Evolutionary conservation across 2,329 filamentous ascomycete genomes (phyloP).

Genomic region (Ascochyta viciae-villosae): DNA sequence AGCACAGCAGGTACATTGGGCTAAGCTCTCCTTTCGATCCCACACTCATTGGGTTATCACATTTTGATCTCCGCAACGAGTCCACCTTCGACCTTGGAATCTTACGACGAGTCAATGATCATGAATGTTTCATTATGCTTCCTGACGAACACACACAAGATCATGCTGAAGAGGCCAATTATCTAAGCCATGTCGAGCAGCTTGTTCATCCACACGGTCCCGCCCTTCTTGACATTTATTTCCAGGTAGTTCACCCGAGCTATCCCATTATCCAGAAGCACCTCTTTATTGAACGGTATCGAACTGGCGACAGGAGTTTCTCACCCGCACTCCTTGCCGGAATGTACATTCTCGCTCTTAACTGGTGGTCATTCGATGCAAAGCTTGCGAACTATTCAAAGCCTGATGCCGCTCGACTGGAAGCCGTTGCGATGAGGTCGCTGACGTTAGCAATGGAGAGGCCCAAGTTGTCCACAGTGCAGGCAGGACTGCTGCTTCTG

Average conservation of each 20-base stretch:
- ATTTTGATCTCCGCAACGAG: conserved; percentile 82
- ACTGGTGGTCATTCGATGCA: conserved; percentile 83
- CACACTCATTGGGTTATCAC: conserved; percentile 79
- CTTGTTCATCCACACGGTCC: conserved; percentile 80
- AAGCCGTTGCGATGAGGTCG: conserved; percentile 74
- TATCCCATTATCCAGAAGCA: conserved; percentile 85
- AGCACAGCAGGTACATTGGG: conserved; percentile 84
- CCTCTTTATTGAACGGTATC: conserved; percentile 80
- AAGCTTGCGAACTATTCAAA: conserved; percentile 68
- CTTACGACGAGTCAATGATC: conserved; percentile 76
- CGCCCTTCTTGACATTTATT: conserved; percentile 80
- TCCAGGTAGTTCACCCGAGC: conserved; percentile 78
- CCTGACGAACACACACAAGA: conserved; percentile 76
- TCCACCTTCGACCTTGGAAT: conserved; percentile 69
- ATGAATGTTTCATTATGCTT: conserved; percentile 81
- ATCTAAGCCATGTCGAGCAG: conserved; percentile 75
- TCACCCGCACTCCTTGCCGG: conserved; percentile 79
- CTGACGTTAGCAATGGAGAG: conserved; percentile 79
- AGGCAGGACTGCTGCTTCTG: conserved; percentile 76
- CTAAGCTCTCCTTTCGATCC: conserved; percentile 84
- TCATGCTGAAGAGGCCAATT: conserved; percentile 72
- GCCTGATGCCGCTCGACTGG: conserved; percentile 76
- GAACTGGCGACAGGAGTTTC: conserved; percentile 74
- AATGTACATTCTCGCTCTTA: conserved; percentile 83
- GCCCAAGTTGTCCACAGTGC: conserved; percentile 81